Conservation (phyloP, 192 early-diverging fungal genomes). For the Gigaspora rosea region DNA sequence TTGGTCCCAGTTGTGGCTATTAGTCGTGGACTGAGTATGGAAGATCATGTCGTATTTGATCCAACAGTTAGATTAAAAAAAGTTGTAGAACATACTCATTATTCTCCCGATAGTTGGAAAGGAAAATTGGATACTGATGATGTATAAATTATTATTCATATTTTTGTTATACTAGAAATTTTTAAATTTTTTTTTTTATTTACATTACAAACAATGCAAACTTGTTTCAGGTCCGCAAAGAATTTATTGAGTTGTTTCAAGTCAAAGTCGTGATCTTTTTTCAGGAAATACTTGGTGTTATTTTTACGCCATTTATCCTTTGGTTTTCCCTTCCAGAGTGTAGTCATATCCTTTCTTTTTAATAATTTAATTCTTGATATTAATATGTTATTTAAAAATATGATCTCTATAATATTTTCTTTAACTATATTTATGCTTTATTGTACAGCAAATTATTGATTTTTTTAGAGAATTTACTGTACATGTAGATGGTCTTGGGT, state of each 20-base stretch:
- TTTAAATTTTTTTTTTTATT: background rate
- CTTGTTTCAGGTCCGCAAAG: constrained; percentile 61
- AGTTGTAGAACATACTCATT: constrained; percentile 87
- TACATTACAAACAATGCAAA: background rate
- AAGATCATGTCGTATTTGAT: constrained; percentile 80
- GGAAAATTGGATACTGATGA: constrained; percentile 79
- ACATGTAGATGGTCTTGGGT: constrained; percentile 86
- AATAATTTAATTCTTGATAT: background rate
- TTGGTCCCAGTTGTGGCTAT: constrained; percentile 84
- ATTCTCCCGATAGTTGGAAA: constrained; percentile 85
- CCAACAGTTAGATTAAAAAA: constrained; percentile 74
- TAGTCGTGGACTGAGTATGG: constrained; percentile 77
- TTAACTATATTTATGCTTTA: background rate
- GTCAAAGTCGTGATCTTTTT: constrained; percentile 78
- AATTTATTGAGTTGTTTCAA: constrained; percentile 80
- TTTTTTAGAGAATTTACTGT: constrained; percentile 96
- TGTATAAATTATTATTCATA: constrained; percentile 41
- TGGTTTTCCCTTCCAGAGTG: constrained; percentile 74
- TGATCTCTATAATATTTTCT: background rate
- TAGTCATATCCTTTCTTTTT: constrained; percentile 51
- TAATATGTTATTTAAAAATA: background rate
- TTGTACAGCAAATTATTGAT: constrained; percentile 67
- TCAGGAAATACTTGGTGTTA: constrained; percentile 77
- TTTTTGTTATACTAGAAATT: background rate
- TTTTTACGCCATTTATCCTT: constrained; percentile 84